Conservation (phyloP, 179 eudicot species). For the Drosera spatulata region DNA sequence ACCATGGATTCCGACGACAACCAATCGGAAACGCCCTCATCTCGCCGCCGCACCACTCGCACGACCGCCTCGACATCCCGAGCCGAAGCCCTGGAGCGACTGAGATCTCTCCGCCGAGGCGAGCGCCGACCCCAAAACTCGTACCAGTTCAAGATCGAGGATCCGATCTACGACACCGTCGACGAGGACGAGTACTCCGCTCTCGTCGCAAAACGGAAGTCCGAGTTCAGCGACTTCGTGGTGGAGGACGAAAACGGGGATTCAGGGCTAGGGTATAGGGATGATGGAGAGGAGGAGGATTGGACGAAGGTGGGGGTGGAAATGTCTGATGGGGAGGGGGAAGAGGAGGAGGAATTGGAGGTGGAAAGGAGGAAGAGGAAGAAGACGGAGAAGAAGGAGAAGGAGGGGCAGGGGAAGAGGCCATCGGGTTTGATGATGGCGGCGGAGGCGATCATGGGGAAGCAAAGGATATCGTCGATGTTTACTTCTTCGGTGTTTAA, state of each 20-base stretch:
- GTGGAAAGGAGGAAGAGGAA: constrained; percentile 25
- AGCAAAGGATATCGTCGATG: constrained; percentile 61
- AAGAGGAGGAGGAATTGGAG: constrained; percentile 28
- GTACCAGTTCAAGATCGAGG: constrained; percentile 52
- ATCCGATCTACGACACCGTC: constrained; percentile 79
- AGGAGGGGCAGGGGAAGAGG: constrained; percentile 22
- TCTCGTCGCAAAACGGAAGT: constrained; percentile 66
- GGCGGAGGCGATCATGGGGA: constrained; percentile 80
- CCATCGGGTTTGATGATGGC: constrained; percentile 26
- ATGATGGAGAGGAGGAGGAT: constrained; percentile 72
- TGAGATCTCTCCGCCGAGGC: constrained; percentile 45
- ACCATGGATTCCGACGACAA: neutral
- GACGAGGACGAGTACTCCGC: constrained; percentile 79
- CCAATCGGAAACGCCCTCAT: neutral
- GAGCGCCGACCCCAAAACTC: constrained; percentile 25
- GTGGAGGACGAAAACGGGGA: constrained; percentile 52
- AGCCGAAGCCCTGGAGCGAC: constrained; percentile 56
- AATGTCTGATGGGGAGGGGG: constrained; percentile 19
- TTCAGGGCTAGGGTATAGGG: constrained; percentile 57
- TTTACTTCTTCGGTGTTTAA: constrained; percentile 63
- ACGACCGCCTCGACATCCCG: constrained; percentile 1
- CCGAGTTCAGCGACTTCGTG: constrained; percentile 52
- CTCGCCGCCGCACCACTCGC: neutral
- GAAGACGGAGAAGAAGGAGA: constrained; percentile 28
- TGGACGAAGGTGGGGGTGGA: constrained; percentile 27